phyloP scores from a whole-genome alignment of 108 stramenopile species.

The Schizochytrium sp. region DNA sequence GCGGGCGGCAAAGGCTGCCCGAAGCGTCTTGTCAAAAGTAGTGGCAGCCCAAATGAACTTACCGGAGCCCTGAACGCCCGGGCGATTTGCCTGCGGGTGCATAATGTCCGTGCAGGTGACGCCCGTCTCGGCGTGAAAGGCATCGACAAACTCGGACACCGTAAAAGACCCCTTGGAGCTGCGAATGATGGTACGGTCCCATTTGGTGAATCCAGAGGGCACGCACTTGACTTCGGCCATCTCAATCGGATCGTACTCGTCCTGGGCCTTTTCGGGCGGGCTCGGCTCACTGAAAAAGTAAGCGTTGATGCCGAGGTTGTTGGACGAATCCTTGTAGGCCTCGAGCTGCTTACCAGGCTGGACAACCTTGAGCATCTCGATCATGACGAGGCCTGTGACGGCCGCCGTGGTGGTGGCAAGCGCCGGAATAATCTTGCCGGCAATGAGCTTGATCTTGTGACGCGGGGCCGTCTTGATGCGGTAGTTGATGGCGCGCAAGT shows the following conservation, averaged over 20 bases:
- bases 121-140: constrained; percentile 64
- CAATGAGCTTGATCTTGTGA: constrained; percentile 55
- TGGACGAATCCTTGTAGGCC: background rate
- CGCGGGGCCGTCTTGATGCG: constrained; percentile 42
- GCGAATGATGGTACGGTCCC: constrained; percentile 87
- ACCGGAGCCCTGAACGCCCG: background rate
- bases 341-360: constrained; percentile 6
- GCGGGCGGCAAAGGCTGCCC: background rate
- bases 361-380: constrained; percentile 54
- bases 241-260: constrained; percentile 22
- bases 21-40: background rate
- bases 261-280: background rate
- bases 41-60: background rate
- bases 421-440: constrained; percentile 60
- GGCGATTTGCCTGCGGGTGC: background rate
- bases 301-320: constrained; percentile 19
- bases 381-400: constrained; percentile 51
- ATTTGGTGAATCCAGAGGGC: constrained; percentile 74
- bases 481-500: constrained; percentile 32
- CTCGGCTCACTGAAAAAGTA: constrained; percentile 16
- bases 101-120: background rate
- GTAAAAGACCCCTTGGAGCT: constrained; percentile 56
- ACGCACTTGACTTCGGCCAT: background rate
- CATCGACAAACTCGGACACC: constrained; percentile 75
- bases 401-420: constrained; percentile 56